A percentile compares a stretch with the other conserved stretches of the same genome.
These are phyloP conservation scores for Amphibolis antarctica DNA, from an alignment of 106 monocot genomes.

Conservation along the genomic window DNA sequence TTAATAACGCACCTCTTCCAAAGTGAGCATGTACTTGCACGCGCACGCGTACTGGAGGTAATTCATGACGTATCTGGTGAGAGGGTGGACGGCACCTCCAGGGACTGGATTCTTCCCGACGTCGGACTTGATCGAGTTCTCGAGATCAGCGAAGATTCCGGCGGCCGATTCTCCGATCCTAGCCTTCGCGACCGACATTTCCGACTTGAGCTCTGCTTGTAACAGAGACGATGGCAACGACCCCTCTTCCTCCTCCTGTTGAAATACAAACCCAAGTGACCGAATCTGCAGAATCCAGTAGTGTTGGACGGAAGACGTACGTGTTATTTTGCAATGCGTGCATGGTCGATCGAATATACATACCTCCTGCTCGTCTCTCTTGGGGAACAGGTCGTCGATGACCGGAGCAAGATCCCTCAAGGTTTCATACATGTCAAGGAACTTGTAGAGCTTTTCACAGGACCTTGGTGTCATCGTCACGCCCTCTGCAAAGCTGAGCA, in stretches of 20 bases:
- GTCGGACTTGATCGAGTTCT: conserved; percentile 28
- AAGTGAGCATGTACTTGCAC: conserved; percentile 32
- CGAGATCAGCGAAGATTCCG: conserved; percentile 33
- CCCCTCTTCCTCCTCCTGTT: conserved; percentile 3
- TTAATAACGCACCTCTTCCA: conserved; percentile 15
- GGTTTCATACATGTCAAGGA: conserved; percentile 68
- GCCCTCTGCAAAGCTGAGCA: conserved; percentile 58
- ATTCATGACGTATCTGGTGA: conserved; percentile 43
- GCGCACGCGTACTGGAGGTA: conserved; percentile 33
- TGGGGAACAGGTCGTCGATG: conserved; percentile 24
- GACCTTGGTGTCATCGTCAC: conserved; percentile 43
- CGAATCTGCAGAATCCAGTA: too few species aligned
- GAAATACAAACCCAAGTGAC: neutral
- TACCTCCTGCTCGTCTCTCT: neutral
- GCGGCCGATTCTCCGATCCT: conserved; percentile 26
- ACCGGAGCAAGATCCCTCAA: conserved; percentile 30
- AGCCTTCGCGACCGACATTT: conserved; percentile 12
- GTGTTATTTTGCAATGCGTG: too few species aligned
- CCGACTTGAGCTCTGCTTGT: conserved; percentile 22
- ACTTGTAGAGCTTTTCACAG: conserved; percentile 68
- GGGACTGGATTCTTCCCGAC: conserved; percentile 31
- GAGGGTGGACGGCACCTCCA: conserved; percentile 39
- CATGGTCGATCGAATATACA: too few species aligned
- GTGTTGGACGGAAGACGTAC: too few species aligned
- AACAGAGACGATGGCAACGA: conserved; percentile 2